Evolutionary conservation across 2,329 filamentous ascomycete species (phyloP), one percentile per base, ranked within the genome.

Genomic region (Aspergillus vadensis): DNA sequence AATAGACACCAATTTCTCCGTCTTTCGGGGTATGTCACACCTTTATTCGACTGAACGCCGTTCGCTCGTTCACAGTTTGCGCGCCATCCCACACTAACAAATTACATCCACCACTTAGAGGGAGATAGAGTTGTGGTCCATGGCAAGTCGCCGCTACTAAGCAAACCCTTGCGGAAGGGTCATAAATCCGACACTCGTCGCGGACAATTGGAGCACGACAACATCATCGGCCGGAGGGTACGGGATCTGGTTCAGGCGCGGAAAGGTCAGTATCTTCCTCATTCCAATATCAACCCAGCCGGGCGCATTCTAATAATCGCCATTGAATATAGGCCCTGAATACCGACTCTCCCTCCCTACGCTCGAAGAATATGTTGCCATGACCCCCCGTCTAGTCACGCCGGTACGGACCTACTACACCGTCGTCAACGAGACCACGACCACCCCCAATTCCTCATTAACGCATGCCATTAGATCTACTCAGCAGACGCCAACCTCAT

Each of bases 401-500:
- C 91, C 91, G 69, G 87, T 89, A 79, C 71, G 83, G 25, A 44
- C 50, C 27, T 27, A 53, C 43, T 21, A 41, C 17, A 17, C 54
- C 54, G 36, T 32, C n/a, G 39, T 27, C n/a, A 41, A 14, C 17
- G 10, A 15, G 38, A 39, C 43, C 43, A 48, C 38, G 43, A 41
- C 32, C 30, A 32, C 15, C 56, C 23, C 30, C 39, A 10, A 9
- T 3, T n/a, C 43, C 51, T 30, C 41, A 27, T 52, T 51, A 58
- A 61, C 57, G 39, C 23, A 36, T 21, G 4, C 48, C 27, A 69
- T 64, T 76, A 88, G 86, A 85, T 90, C 44, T 95, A 95, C 70
- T 87, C 90, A 15, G 83, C 86, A 60, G 91, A 94, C 75, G 89
- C 90, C 17, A 88, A 85, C 65, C 78, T 90, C 32, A 93, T 95